A percentile compares a stretch with the other conserved stretches of the same genome.
Evolutionary conservation across 805 yeast genomes (phyloP).

Genomic region (Candida krabiensis): DNA sequence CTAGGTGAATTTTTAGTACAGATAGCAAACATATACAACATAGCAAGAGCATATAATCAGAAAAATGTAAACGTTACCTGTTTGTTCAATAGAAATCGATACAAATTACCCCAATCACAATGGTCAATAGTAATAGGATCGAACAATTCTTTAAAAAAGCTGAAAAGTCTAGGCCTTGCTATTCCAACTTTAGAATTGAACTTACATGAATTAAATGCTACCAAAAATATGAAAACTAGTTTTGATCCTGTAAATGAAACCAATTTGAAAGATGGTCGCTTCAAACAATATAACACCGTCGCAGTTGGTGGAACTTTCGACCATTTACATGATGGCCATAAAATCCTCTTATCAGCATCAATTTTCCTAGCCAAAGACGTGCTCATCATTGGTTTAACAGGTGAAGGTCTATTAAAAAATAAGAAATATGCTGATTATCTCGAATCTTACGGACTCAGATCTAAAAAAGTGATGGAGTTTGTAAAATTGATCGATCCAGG

Average conservation of each 20-base stretch:
- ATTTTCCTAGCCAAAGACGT: conserved; percentile 54
- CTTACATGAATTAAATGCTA: no score
- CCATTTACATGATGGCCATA: conserved; percentile 94
- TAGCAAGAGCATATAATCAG: conserved; percentile 14
- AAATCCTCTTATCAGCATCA: conserved; percentile 73
- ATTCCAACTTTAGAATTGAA: no score
- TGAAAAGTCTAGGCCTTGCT: no score
- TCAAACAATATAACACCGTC: conserved; percentile 16
- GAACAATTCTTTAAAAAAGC: not conserved
- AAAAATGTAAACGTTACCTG: conserved; percentile 1
- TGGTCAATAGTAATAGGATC: not conserved
- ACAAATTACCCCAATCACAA: not conserved
- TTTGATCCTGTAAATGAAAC: no score
- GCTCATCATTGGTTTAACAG: conserved; percentile 84
- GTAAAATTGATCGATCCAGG: conserved; percentile 47
- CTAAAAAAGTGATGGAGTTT: conserved; percentile 46
- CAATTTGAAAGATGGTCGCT: not conserved
- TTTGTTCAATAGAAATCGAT: not conserved
- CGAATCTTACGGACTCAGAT: conserved; percentile 57
- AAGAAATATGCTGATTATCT: conserved; percentile 71
- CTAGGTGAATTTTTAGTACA: conserved; percentile 6
- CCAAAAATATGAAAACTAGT: no score
- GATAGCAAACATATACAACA: conserved; percentile 16
- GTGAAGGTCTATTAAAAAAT: conserved; percentile 65
- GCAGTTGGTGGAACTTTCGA: conserved; percentile 98